Conservation (phyloP, 768 basidiomycete species). For the Exidia glandulosa region DNA sequence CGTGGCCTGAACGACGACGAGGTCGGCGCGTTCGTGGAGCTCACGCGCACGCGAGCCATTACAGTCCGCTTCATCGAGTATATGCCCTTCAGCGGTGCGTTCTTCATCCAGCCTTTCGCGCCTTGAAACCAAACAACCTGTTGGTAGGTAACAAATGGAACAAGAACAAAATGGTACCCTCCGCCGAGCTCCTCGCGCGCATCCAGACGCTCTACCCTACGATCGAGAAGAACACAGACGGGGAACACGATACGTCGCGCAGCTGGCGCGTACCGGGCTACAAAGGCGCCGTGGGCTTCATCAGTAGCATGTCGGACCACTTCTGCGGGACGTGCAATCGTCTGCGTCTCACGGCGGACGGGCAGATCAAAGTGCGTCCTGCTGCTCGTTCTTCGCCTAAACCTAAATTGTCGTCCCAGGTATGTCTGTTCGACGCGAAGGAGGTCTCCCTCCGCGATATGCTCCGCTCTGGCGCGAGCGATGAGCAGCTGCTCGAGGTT, state of each 20-base stretch:
- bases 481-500: constrained; percentile 47
- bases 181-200: constrained; percentile 44
- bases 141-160: constrained; percentile 75
- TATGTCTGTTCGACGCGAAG: constrained; percentile 78
- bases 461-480: constrained; percentile 52
- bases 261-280: constrained; percentile 67
- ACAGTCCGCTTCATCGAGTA: constrained; percentile 86
- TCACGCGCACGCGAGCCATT: constrained; percentile 52
- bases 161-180: constrained; percentile 70
- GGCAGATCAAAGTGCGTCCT: constrained; percentile 64
- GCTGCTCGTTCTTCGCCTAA: neutral
- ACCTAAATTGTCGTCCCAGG: constrained; percentile 31
- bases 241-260: constrained; percentile 70
- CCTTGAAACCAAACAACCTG: constrained; percentile 1
- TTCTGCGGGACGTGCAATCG: constrained; percentile 82
- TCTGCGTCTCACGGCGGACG: constrained; percentile 78
- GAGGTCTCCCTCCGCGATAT: constrained; percentile 73
- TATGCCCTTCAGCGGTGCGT: constrained; percentile 81
- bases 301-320: constrained; percentile 90
- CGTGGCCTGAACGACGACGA: constrained; percentile 76
- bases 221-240: constrained; percentile 49
- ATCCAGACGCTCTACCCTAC: constrained; percentile 39
- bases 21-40: constrained; percentile 63
- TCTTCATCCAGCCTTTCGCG: neutral
- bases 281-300: constrained; percentile 69